Percentiles rank a stretch among this genome's conserved stretches.
These are phyloP conservation scores for Erythrobasidium hasegawianum DNA, from an alignment of 1,284 basidiomycete genomes.

Conservation along the genomic window DNA sequence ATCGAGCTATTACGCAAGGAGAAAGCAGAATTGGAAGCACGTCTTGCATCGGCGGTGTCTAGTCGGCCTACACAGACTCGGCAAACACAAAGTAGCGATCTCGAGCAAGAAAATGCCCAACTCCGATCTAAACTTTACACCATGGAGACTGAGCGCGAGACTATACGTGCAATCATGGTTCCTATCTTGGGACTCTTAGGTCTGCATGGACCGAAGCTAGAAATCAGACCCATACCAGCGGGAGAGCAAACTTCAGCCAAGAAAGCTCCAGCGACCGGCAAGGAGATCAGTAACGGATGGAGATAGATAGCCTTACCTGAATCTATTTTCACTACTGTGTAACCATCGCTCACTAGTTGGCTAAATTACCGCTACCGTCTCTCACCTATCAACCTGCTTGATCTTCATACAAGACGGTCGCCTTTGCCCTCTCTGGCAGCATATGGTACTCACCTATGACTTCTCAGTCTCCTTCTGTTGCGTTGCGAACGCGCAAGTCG, in stretches of 20 bases:
- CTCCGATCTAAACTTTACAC: background rate
- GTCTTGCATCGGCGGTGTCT: background rate
- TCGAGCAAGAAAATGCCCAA: background rate
- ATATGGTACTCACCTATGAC: no score
- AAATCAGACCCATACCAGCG: background rate
- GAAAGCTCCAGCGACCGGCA: background rate
- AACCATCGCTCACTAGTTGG: no score
- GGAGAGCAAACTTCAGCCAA: background rate
- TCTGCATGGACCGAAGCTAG: background rate
- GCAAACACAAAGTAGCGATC: background rate
- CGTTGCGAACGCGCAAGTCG: conserved; percentile 35
- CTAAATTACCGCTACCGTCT: no score
- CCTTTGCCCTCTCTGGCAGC: no score
- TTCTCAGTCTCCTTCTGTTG: background rate
- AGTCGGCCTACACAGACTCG: background rate
- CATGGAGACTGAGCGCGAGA: background rate
- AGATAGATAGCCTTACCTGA: no score
- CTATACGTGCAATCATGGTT: background rate
- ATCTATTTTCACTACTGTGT: no score
- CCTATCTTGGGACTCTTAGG: background rate
- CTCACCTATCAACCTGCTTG: no score
- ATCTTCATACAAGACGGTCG: no score
- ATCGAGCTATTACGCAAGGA: background rate
- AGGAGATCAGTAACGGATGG: background rate
- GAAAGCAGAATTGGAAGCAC: background rate